Evolutionary conservation across 257 asterid species (phyloP).

Genomic region (Anisodus tanguticus): DNA sequence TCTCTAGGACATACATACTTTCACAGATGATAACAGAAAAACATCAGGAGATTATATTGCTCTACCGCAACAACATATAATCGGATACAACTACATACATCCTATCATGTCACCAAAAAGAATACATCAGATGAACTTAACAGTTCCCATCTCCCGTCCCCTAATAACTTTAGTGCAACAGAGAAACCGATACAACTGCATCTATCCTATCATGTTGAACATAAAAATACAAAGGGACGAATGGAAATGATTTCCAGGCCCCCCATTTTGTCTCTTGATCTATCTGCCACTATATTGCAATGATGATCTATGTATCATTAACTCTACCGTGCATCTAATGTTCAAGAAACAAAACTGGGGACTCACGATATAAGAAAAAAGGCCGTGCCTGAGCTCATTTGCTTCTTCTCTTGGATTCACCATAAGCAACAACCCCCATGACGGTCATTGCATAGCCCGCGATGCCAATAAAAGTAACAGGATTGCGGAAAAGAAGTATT

Average conservation of each 20-base stretch:
- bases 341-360: slow-evolving; percentile 23
- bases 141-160: not conserved
- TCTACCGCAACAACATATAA: slow-evolving; percentile 10
- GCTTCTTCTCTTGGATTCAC: slow-evolving; percentile 43
- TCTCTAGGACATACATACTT: too few species aligned
- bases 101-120: not conserved
- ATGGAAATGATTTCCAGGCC: not conserved
- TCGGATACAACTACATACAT: slow-evolving; percentile 13
- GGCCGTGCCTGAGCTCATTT: slow-evolving; percentile 27
- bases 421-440: slow-evolving; percentile 39
- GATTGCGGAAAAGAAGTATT: slow-evolving; percentile 41
- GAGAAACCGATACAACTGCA: slow-evolving; percentile 20
- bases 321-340: slow-evolving; percentile 5
- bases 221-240: not conserved
- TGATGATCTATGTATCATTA: not conserved
- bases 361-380: not conserved
- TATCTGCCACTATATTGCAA: not conserved
- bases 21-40: not conserved
- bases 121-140: slow-evolving; percentile 11
- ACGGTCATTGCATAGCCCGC: slow-evolving; percentile 41
- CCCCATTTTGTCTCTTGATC: slow-evolving; percentile 2
- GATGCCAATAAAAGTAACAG: slow-evolving; percentile 43
- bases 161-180: not conserved
- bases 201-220: not conserved
- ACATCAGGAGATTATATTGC: not conserved